phyloP scores from a whole-genome alignment of 108 stramenopile genomes.

The Poteriospumella lacustris region DNA sequence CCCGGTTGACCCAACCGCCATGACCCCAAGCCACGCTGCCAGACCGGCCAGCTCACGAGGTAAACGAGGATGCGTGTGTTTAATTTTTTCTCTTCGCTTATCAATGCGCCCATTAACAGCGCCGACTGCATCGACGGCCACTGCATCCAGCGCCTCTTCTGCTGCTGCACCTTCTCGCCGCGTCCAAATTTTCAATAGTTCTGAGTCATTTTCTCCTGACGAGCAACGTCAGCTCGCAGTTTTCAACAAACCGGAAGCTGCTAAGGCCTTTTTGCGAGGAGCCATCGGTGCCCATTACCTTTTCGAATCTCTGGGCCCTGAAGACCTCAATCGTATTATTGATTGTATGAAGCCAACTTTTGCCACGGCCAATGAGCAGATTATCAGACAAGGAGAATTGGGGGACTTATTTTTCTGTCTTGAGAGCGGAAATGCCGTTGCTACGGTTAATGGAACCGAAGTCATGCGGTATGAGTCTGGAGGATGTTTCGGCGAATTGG shows the following conservation, averaged over 20 bases:
- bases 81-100: background rate
- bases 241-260: conserved; percentile 15
- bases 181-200: conserved; percentile 28
- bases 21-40: background rate
- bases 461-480: conserved; percentile 37
- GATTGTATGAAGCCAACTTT: conserved; percentile 25
- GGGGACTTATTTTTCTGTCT: conserved; percentile 46
- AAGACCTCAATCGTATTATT: conserved; percentile 20
- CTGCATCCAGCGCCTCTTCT: background rate
- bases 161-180: background rate
- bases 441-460: conserved; percentile 34
- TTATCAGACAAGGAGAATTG: conserved; percentile 43
- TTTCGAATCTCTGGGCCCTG: conserved; percentile 13
- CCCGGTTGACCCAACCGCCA: conserved; percentile 18
- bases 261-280: conserved; percentile 13
- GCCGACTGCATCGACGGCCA: background rate
- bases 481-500: conserved; percentile 57
- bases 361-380: conserved; percentile 31
- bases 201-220: conserved; percentile 14
- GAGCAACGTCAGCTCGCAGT: conserved; percentile 9
- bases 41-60: background rate
- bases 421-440: conserved; percentile 34
- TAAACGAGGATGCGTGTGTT: background rate
- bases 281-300: conserved; percentile 14
- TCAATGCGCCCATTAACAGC: background rate